These are phyloP conservation scores for Ascodesmis nigricans DNA, from an alignment of 495 filamentous ascomycete species.

Conservation along the genomic window DNA sequence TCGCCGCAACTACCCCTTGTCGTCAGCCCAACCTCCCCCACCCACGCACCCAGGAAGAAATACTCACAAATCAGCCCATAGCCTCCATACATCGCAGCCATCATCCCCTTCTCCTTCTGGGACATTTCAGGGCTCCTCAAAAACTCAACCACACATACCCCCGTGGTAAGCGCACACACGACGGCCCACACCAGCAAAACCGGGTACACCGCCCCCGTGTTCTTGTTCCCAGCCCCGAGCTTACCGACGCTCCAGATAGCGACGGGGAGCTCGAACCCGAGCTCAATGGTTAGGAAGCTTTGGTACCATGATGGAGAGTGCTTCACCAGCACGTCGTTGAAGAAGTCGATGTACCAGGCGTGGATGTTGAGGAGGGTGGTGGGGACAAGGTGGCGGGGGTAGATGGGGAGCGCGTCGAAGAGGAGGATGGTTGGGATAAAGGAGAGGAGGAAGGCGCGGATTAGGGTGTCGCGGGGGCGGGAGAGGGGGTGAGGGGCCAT, in stretches of 20 bases:
- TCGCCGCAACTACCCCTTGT: slow-evolving; percentile 3
- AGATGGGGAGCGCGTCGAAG: slow-evolving; percentile 14
- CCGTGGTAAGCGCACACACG: neutral
- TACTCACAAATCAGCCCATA: slow-evolving; percentile 7
- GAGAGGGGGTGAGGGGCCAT: neutral
- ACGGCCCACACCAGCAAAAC: neutral
- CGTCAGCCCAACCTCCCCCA: neutral
- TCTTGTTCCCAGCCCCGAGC: neutral
- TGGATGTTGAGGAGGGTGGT: slow-evolving; percentile 9
- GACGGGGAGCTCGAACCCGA: slow-evolving; percentile 14
- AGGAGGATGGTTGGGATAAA: slow-evolving; percentile 15
- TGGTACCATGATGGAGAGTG: slow-evolving; percentile 17
- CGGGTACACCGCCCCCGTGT: neutral
- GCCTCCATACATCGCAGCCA: slow-evolving; percentile 5
- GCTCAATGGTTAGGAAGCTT: slow-evolving; percentile 9
- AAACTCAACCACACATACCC: slow-evolving; percentile 1
- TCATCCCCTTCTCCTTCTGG: neutral
- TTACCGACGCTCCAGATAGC: slow-evolving; percentile 5
- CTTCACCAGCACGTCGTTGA: slow-evolving; percentile 15
- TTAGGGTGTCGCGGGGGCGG: slow-evolving; percentile 5
- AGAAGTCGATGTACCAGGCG: slow-evolving; percentile 13
- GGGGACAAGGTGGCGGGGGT: slow-evolving; percentile 13
- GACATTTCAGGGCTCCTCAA: neutral
- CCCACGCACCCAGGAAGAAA: neutral
- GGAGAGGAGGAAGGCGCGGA: slow-evolving; percentile 9